Evolutionary conservation across 306 rosid species (phyloP).

Genomic region (Carpinus viminea): DNA sequence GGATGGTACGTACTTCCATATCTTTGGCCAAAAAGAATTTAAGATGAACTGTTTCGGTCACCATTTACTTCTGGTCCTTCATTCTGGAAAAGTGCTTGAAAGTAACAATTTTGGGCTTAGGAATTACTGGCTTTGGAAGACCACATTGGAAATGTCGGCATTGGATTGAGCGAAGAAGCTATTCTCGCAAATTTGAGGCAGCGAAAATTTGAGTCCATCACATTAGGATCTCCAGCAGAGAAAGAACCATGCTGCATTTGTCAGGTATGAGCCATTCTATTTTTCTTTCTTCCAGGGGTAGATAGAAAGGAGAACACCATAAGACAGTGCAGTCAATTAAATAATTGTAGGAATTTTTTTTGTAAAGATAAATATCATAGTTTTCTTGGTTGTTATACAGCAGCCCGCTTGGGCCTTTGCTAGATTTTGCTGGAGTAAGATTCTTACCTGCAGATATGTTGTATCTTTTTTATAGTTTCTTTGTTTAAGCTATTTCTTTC

Average conservation of each 20-base stretch:
- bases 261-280: constrained; percentile 24
- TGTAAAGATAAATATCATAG: neutral
- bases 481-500: neutral
- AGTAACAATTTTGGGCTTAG: constrained; percentile 9
- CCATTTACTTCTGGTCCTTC: neutral
- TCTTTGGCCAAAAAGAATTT: neutral
- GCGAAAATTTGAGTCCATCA: neutral
- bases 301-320: neutral
- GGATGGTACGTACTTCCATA: neutral
- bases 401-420: neutral
- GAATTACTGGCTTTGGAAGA: neutral
- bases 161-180: constrained; percentile 14
- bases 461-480: neutral
- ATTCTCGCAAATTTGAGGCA: neutral
- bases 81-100: neutral
- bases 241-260: constrained; percentile 31
- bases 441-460: neutral
- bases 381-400: neutral
- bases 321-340: neutral
- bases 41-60: neutral
- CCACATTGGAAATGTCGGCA: neutral
- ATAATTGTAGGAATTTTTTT: neutral
- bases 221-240: neutral
- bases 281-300: neutral
- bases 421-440: neutral